Base-by-base conservation (phyloP, 768 basidiomycete species). In the Daedaleopsis sinensis region DNA sequence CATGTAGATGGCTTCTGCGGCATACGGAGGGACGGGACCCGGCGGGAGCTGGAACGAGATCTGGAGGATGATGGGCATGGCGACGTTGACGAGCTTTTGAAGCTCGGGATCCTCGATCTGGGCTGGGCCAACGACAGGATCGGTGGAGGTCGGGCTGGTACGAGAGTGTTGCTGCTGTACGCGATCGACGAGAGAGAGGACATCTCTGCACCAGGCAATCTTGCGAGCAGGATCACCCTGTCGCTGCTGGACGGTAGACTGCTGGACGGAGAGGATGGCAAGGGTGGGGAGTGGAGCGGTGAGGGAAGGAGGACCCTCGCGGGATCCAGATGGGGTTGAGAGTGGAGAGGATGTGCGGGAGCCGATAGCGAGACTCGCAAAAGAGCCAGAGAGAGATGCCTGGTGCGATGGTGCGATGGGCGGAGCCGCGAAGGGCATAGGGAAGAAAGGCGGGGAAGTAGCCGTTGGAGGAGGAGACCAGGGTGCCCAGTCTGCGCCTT, bases 191-290 rank as follows among this genome's bases (percentile, higher is more conserved):
- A 96, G 85, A 68, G 86, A 84, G 59, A 95, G 73, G 58, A 96
- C 90, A 64, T 96, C 93, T 52, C 91, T 81, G 16, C 85, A 84
- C 94, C 94, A 98, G 27, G 82, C 78, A 6, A 96, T 73, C 67
- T 87, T 86, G 46, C 86, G 79, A 0, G 76, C 70, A 2, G 89
- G 88, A 66, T 87, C 85, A 59, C 83, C 82, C 39, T 69, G 69
- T 1, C 87, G 82, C 1, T 79, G 74, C 55, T 88, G 86, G 23
- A 90, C 75, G 13, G 82, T 72, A 4, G 77, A 72, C 0, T 84
- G 69, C 1, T 83, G 84, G 0, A 81, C 77, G 5, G 81, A 70
- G 24, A 94, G 84, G 0, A 82, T 79, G n/a, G 84, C 69, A 44
- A 90, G 72, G n/a, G 83, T 80, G 1, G 93, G 91, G 0, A 93